Percentiles rank a stretch among this genome's conserved stretches.
Conservation (phyloP, 2,329 filamentous ascomycete species). For the Epichloe uncinata region DNA sequence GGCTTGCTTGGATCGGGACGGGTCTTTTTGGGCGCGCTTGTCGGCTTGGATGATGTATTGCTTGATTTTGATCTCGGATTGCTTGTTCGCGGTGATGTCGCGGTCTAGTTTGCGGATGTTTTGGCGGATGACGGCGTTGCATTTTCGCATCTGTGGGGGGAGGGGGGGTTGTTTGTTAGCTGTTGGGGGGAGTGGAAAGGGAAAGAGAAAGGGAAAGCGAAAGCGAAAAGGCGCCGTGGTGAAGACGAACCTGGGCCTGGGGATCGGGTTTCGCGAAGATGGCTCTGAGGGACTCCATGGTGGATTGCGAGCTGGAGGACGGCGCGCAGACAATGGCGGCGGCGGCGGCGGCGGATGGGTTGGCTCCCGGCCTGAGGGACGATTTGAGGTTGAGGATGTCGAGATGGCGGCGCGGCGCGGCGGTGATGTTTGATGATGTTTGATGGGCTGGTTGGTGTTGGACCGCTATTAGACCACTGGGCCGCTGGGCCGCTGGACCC, state of each 20-base stretch:
- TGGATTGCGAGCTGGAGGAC: constrained; percentile 13
- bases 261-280: constrained; percentile 90
- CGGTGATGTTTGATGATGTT: too few species aligned
- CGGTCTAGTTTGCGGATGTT: constrained; percentile 93
- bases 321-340: not conserved
- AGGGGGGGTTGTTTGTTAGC: not conserved
- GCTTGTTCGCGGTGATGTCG: constrained; percentile 68
- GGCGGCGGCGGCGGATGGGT: not conserved
- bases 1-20: constrained; percentile 65
- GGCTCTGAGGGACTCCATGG: constrained; percentile 76
- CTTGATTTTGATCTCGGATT: constrained; percentile 72
- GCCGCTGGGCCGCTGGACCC: not conserved
- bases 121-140: constrained; percentile 74
- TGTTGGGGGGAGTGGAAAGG: constrained; percentile 2
- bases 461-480: too few species aligned
- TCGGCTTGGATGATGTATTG: constrained; percentile 73
- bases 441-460: too few species aligned
- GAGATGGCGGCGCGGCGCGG: not conserved
- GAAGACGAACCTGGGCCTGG: constrained; percentile 61
- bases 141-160: constrained; percentile 69
- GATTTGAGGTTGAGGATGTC: not conserved
- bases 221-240: constrained; percentile 8
- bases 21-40: constrained; percentile 67
- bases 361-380: not conserved
- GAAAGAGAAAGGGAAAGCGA: not conserved